A percentile compares a stretch with the other conserved stretches of the same genome.
Conservation (phyloP, 495 filamentous ascomycete species). For the Cryomyces minteri region DNA sequence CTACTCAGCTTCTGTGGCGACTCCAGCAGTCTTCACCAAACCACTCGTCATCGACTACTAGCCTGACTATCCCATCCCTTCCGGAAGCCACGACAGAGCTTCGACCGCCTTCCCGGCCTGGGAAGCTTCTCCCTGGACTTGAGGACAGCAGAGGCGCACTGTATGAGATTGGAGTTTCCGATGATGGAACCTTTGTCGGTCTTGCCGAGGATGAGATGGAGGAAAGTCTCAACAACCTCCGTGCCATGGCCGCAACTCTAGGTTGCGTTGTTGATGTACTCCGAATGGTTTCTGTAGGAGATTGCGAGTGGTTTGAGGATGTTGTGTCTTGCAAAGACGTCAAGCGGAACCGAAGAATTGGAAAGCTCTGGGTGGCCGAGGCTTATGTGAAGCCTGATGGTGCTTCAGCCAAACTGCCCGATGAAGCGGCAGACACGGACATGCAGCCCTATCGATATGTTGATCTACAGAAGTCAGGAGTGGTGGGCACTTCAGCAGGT, state of each 20-base stretch:
- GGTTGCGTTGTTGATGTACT: constrained; percentile 77
- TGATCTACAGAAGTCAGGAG: no score
- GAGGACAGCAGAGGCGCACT: constrained; percentile 86
- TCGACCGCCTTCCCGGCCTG: constrained; percentile 35
- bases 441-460: no score
- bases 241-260: constrained; percentile 77
- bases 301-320: constrained; percentile 57
- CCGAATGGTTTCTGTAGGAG: constrained; percentile 68
- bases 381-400: constrained; percentile 47
- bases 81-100: constrained; percentile 41
- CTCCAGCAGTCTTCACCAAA: constrained; percentile 88
- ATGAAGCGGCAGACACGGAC: no score
- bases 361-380: constrained; percentile 78
- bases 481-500: no score
- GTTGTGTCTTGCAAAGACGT: constrained; percentile 8
- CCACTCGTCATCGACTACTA: constrained; percentile 54
- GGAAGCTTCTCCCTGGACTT: constrained; percentile 54
- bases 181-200: constrained; percentile 83
- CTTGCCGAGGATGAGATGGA: constrained; percentile 82
- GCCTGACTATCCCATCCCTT: constrained; percentile 53
- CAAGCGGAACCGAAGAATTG: constrained; percentile 19
- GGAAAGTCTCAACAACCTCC: constrained; percentile 67
- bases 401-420: no score
- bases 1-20: constrained; percentile 88
- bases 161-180: constrained; percentile 92